These are phyloP conservation scores for Phialophora macrospora DNA, from an alignment of 2,329 filamentous ascomycete genomes.

Conservation along the genomic window DNA sequence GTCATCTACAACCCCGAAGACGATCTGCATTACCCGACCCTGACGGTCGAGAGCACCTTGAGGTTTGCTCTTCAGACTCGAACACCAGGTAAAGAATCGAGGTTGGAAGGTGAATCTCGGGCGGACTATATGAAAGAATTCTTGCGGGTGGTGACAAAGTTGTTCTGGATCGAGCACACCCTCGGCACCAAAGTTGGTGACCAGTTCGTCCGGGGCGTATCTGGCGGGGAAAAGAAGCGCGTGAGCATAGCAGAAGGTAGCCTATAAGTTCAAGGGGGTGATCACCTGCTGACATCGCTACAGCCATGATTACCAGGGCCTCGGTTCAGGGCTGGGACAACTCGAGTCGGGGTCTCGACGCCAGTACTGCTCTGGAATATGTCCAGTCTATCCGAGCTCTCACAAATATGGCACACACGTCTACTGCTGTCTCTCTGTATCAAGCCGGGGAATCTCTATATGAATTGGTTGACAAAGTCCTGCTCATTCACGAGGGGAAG, in stretches of 20 bases:
- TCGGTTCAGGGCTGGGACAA: conserved; percentile 78
- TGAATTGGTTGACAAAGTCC: conserved; percentile 69
- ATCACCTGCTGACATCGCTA: conserved; percentile 58
- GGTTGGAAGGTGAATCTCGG: conserved; percentile 66
- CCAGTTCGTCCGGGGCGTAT: conserved; percentile 73
- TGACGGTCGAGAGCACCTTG: conserved; percentile 75
- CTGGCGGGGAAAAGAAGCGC: conserved; percentile 75
- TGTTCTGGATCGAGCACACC: conserved; percentile 74
- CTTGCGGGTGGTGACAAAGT: conserved; percentile 69
- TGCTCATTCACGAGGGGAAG: conserved; percentile 69
- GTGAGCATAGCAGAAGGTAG: conserved; percentile 51
- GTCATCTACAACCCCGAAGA: conserved; percentile 76
- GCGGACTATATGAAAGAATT: conserved; percentile 66
- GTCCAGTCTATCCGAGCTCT: conserved; percentile 68
- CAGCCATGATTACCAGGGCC: conserved; percentile 71
- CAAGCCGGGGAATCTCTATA: conserved; percentile 64
- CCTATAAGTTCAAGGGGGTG: conserved; percentile 48
- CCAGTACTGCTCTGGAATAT: conserved; percentile 74
- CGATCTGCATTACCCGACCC: conserved; percentile 76
- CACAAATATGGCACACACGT: conserved; percentile 66
- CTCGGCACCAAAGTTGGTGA: conserved; percentile 76
- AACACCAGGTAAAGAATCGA: conserved; percentile 66
- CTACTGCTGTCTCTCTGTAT: conserved; percentile 71
- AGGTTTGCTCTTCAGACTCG: conserved; percentile 72
- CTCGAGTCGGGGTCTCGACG: conserved; percentile 73